Conservation (phyloP, 2,329 filamentous ascomycete genomes). For the Pleomassaria siparia region DNA sequence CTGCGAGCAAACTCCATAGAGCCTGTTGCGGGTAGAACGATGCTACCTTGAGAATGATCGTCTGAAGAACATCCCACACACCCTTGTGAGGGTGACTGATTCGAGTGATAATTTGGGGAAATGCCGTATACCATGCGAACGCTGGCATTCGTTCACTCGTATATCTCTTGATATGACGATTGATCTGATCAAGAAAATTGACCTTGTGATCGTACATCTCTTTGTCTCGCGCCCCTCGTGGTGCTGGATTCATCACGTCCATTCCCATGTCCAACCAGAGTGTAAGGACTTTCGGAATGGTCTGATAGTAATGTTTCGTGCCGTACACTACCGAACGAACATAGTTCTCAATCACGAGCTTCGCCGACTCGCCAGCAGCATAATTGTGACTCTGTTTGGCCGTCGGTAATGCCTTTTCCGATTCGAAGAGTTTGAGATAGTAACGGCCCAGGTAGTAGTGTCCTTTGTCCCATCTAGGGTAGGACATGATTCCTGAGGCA, state of each 20-base stretch:
- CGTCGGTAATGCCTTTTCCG: conserved; percentile 74
- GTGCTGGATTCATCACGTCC: conserved; percentile 54
- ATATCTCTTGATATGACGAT: conserved; percentile 79
- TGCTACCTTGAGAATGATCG: conserved; percentile 85
- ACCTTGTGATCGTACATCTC: conserved; percentile 34
- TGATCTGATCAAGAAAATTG: conserved; percentile 35
- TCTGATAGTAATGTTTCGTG: conserved; percentile 95
- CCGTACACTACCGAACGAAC: conserved; percentile 82
- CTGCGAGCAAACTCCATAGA: conserved; percentile 85
- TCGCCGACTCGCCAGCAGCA: conserved; percentile 78
- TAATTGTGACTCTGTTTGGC: conserved; percentile 64
- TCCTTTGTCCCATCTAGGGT: conserved; percentile 84
- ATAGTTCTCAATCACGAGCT: conserved; percentile 92
- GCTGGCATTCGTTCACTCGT: conserved; percentile 66
- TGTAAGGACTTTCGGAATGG: conserved; percentile 85
- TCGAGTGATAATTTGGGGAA: conserved; percentile 93
- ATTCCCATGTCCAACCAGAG: conserved; percentile 92
- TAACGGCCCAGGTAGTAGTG: conserved; percentile 97
- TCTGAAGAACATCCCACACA: conserved; percentile 74
- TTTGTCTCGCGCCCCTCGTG: conserved; percentile 27
- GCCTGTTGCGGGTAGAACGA: conserved; percentile 85
- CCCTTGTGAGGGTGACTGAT: conserved; percentile 82
- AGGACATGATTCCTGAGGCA: conserved; percentile 72
- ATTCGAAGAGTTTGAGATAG: conserved; percentile 94
- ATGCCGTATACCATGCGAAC: conserved; percentile 77